These are phyloP conservation scores for Pseudonectria foliicola DNA, from an alignment of 2,329 filamentous ascomycete species.

Conservation along the genomic window DNA sequence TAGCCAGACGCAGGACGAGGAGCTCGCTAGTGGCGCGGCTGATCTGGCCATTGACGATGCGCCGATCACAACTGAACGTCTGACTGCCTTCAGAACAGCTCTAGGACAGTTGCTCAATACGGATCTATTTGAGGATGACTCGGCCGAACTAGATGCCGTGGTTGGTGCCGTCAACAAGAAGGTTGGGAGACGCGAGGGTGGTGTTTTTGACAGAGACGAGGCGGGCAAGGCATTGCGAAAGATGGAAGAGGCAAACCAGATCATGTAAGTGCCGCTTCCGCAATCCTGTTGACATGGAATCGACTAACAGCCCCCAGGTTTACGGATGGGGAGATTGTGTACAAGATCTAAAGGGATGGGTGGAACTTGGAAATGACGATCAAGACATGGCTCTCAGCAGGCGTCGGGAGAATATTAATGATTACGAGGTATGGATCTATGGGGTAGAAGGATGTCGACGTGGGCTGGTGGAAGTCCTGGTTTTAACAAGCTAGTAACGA, in stretches of 20 bases:
- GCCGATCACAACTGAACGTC: conserved; percentile 53
- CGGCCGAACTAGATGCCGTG: conserved; percentile 66
- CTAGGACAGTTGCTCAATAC: conserved; percentile 79
- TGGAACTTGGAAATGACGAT: conserved; percentile 1
- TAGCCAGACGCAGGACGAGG: conserved; percentile 39
- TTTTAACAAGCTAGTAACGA: not conserved
- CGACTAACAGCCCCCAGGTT: conserved; percentile 35
- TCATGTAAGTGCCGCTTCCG: conserved; percentile 64
- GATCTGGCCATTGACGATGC: conserved; percentile 34
- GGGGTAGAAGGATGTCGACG: not conserved
- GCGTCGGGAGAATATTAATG: conserved; percentile 2
- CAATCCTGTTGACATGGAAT: not conserved
- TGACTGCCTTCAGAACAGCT: conserved; percentile 69
- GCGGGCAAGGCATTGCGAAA: conserved; percentile 68
- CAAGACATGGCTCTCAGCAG: conserved; percentile 1
- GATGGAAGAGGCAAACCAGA: conserved; percentile 77
- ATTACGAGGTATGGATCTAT: not conserved
- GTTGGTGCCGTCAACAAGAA: conserved; percentile 72
- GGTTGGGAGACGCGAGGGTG: conserved; percentile 45
- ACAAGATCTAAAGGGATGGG: conserved; percentile 52
- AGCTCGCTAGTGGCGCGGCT: conserved; percentile 36
- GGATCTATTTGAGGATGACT: conserved; percentile 79
- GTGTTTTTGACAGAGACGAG: conserved; percentile 63
- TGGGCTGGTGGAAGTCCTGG: not conserved
- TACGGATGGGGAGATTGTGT: conserved; percentile 57